Base-by-base conservation (phyloP, 1,139 yeast genomes). In the Candida gigantensis region DNA sequence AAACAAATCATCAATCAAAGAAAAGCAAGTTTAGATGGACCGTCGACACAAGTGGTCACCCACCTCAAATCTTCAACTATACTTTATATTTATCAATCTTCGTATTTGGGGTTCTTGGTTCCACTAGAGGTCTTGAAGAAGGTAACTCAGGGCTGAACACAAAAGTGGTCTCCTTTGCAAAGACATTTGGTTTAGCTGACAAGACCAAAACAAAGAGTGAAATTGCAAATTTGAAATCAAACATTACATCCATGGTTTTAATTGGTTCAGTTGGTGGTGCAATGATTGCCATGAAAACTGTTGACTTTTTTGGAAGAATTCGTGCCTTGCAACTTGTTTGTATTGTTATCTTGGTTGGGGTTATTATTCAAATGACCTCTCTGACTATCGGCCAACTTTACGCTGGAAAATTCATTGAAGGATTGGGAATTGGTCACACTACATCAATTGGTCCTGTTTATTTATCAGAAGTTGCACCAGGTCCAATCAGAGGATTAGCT, bases 71-170 rank as follows among this genome's bases (percentile, higher is more conserved):
- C 15, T 76, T 67, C 50, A 76, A 76, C 56, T 45, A 58, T 47
- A 69, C 71, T 9, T 60, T 77, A 32, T 73, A 64, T 46, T 44
- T 72, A 21, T 67, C 78, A 3, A 70, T 78, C 9, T 59, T 74
- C 32, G 71, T 77, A 3, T 79, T 77, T 56, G 84, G 84, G 30
- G 52, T 78, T 17, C 57, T 77, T 37, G 85, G 85, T 9, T 67
- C 77, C 17, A 80, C 81, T 8, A 60, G 84, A 53, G 85, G 85
- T 11, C 70, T 66, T 37, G 85, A 79, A 53, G 84, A 79, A 56
- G 85, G 84, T 33, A 42, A 37, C 13, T 38, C 49, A 5, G 49
- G 49, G 23, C 13, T 16, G 10, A 45, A 45, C 28, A 43, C 42
- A 23, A 37, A 43, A 2, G 33, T 43, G 24, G 46, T 44, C 3